Evolutionary conservation across 345 rosid species (phyloP).

Genomic region (Eucalyptus erythrocorys): DNA sequence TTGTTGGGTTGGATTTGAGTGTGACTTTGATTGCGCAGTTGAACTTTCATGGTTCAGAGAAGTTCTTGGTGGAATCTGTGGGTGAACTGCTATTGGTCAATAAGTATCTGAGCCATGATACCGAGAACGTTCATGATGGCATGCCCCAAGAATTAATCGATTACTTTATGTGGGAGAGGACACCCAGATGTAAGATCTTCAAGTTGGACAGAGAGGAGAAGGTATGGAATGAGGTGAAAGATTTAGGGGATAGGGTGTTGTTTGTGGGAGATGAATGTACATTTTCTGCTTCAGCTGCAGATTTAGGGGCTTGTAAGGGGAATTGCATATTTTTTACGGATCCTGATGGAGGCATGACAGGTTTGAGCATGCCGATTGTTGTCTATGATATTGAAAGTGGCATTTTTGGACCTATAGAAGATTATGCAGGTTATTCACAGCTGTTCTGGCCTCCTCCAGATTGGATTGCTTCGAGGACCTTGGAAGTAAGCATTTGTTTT

Average conservation of each 20-base stretch:
- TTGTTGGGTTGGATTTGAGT: constrained; percentile 23
- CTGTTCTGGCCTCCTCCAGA: constrained; percentile 89
- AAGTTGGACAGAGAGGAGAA: constrained; percentile 26
- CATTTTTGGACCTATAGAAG: constrained; percentile 26
- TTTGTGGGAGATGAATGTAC: constrained; percentile 77
- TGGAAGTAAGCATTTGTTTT: constrained; percentile 31
- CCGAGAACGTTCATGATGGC: no score
- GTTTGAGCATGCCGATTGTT: constrained; percentile 24
- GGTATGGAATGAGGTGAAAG: constrained; percentile 45
- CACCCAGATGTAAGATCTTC: constrained; percentile 29
- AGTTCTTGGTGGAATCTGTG: constrained; percentile 64
- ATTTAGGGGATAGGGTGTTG: constrained; percentile 45
- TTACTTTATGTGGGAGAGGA: constrained; percentile 64
- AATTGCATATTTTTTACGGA: constrained; percentile 44
- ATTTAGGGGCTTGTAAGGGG: constrained; percentile 35
- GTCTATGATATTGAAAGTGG: constrained; percentile 56
- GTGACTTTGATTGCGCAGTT: constrained; percentile 20
- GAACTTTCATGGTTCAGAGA: constrained; percentile 68
- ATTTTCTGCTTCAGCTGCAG: constrained; percentile 47
- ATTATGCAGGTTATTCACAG: constrained; percentile 35
- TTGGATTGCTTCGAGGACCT: constrained; percentile 35
- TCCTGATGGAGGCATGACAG: constrained; percentile 38
- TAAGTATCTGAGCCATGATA: no score
- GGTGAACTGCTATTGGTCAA: constrained; percentile 69
- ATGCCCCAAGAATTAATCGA: no score